phyloP scores from a whole-genome alignment of 2,329 filamentous ascomycete species.

The Ascochyta pisi region DNA sequence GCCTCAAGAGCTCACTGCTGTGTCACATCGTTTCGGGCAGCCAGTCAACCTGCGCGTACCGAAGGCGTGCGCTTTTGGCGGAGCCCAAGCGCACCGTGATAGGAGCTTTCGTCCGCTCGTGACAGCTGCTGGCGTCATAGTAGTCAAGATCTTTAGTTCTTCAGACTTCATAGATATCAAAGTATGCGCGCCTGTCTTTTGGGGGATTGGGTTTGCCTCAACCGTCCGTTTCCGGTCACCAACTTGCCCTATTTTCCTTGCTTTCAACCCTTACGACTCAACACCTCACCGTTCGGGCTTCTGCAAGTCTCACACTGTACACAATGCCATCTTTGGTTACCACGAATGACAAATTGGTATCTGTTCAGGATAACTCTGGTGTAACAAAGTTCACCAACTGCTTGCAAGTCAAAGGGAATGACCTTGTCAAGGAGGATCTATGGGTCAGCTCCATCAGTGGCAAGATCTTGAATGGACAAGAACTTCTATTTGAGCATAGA shows the following conservation, averaged over 20 bases:
- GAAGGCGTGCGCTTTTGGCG: conserved; percentile 28
- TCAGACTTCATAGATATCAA: conserved; percentile 31
- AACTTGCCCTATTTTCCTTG: conserved; percentile 15
- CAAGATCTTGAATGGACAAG: conserved; percentile 76
- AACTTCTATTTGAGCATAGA: conserved; percentile 71
- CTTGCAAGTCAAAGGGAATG: conserved; percentile 71
- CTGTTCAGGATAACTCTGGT: conserved; percentile 37
- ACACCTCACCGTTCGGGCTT: conserved; percentile 4
- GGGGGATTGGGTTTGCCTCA: conserved; percentile 39
- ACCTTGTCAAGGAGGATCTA: conserved; percentile 78
- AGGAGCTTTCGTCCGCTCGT: conserved; percentile 23
- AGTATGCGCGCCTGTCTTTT: conserved; percentile 21
- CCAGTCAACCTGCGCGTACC: conserved; percentile 23
- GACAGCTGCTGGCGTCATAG: conserved; percentile 25
- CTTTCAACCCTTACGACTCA: conserved; percentile 11
- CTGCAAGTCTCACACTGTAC: conserved; percentile 9
- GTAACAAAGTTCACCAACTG: conserved; percentile 93
- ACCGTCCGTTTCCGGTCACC: conserved; percentile 31
- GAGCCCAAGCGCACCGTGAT: conserved; percentile 14
- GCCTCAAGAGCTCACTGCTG: conserved; percentile 21
- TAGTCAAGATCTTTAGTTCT: conserved; percentile 5
- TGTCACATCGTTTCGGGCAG: conserved; percentile 35
- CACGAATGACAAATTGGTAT: neutral
- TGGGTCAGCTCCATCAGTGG: conserved; percentile 85
- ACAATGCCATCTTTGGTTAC: conserved; percentile 8